A percentile compares a stretch with the other conserved stretches of the same genome.
Conservation (phyloP, 1,284 basidiomycete species). For the Tremellales sp. region DNA sequence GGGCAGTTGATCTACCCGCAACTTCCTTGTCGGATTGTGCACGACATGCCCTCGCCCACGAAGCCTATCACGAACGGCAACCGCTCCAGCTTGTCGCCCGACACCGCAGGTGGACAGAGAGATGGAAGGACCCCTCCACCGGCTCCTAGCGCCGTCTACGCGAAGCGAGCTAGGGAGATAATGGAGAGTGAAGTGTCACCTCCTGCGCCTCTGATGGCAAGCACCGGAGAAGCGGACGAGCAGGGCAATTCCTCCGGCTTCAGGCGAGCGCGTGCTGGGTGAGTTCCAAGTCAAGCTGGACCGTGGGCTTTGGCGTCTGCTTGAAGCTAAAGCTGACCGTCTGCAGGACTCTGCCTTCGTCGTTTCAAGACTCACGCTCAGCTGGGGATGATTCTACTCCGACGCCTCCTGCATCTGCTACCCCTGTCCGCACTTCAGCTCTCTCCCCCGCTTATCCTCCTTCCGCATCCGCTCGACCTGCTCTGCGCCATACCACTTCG, state of each 20-base stretch:
- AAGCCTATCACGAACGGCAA: background rate
- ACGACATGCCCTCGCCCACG: background rate
- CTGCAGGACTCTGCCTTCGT: conserved; percentile 44
- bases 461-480: conserved; percentile 53
- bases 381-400: conserved; percentile 14
- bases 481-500: conserved; percentile 69
- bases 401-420: conserved; percentile 7
- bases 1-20: too few relatives aligned
- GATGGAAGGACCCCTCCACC: conserved; percentile 62
- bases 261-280: conserved; percentile 47
- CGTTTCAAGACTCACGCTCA: conserved; percentile 31
- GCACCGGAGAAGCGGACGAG: too few relatives aligned
- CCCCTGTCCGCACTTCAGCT: conserved; percentile 32
- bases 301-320: too few relatives aligned
- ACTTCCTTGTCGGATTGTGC: too few relatives aligned
- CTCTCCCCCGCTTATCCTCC: conserved; percentile 34
- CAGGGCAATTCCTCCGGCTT: conserved; percentile 51
- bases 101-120: conserved; percentile 4
- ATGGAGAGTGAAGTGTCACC: conserved; percentile 60
- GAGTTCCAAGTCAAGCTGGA: too few relatives aligned
- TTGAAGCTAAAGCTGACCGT: too few relatives aligned
- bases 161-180: conserved; percentile 77
- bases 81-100: conserved; percentile 10
- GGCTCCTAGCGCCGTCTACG: conserved; percentile 79
- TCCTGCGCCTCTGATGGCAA: conserved; percentile 57